These are phyloP conservation scores for Bocquillonia castaneifolia DNA, from an alignment of 441 rosid species.

Conservation along the genomic window DNA sequence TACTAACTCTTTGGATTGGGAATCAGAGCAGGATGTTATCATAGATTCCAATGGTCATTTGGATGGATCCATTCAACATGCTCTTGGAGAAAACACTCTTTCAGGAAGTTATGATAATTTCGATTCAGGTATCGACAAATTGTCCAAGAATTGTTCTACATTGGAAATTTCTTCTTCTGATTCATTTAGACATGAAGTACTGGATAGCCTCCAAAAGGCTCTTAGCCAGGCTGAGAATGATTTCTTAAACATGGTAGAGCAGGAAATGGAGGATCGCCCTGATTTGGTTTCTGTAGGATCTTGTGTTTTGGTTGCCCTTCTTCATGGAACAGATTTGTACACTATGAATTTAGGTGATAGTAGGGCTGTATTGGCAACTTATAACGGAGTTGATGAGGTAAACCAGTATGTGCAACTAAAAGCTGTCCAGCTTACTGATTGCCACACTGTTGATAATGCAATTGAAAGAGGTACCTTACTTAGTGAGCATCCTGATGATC, in stretches of 20 bases:
- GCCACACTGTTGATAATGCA: slow-evolving; percentile 82
- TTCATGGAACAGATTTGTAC: slow-evolving; percentile 67
- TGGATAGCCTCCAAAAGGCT: slow-evolving; percentile 70
- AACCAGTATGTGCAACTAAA: slow-evolving; percentile 35
- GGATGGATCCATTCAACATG: slow-evolving; percentile 25
- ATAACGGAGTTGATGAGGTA: slow-evolving; percentile 28
- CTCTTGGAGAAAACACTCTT: slow-evolving; percentile 17
- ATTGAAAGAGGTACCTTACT: slow-evolving; percentile 53
- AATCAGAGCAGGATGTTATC: slow-evolving; percentile 37
- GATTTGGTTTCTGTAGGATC: slow-evolving; percentile 91
- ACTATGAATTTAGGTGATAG: slow-evolving; percentile 85
- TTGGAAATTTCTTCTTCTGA: slow-evolving; percentile 34
- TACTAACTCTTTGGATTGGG: slow-evolving; percentile 47
- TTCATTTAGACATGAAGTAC: slow-evolving; percentile 55
- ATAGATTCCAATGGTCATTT: slow-evolving; percentile 24
- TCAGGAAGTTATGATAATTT: slow-evolving; percentile 10
- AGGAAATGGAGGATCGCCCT: slow-evolving; percentile 93
- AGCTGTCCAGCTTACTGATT: slow-evolving; percentile 79
- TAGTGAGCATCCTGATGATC: slow-evolving; percentile 79
- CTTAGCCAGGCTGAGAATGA: slow-evolving; percentile 76
- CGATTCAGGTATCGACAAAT: slow-evolving; percentile 16
- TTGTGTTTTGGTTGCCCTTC: slow-evolving; percentile 78
- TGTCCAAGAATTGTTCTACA: slow-evolving; percentile 15
- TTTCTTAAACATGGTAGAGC: slow-evolving; percentile 86
- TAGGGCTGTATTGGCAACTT: slow-evolving; percentile 80